Conservation (phyloP, 2,329 filamentous ascomycete species). For the Xylaria sp. region DNA sequence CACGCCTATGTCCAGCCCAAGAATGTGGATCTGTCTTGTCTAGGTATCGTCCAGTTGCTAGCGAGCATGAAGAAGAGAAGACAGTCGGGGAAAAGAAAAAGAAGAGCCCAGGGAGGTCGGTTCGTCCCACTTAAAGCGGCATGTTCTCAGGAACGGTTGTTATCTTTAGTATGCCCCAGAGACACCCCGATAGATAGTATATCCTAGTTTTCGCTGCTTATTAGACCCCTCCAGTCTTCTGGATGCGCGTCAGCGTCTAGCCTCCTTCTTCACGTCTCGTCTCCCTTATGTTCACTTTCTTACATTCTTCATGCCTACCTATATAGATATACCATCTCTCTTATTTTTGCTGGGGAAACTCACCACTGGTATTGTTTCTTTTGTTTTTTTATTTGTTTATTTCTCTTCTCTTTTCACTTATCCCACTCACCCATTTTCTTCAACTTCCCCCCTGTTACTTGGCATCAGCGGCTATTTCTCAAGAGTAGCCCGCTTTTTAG, state of each 20-base stretch:
- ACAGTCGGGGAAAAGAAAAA: too few species aligned
- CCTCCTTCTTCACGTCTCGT: too few species aligned
- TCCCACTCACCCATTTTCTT: too few species aligned
- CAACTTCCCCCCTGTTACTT: background rate
- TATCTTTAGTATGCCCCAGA: too few species aligned
- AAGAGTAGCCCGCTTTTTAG: constrained; percentile 14
- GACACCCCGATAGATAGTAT: too few species aligned
- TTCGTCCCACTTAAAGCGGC: too few species aligned
- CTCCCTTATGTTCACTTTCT: background rate
- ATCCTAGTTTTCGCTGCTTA: too few species aligned
- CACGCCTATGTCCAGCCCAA: constrained; percentile 7
- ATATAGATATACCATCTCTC: background rate
- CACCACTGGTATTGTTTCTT: background rate
- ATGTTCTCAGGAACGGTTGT: too few species aligned
- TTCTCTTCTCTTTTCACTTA: background rate
- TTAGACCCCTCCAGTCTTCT: too few species aligned
- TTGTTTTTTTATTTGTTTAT: background rate
- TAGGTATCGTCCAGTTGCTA: background rate
- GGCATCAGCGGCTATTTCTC: background rate
- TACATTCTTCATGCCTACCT: background rate
- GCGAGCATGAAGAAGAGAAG: too few species aligned
- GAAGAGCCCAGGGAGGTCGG: too few species aligned
- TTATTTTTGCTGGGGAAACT: background rate
- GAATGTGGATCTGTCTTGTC: constrained; percentile 15
- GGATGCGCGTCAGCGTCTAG: too few species aligned